A percentile compares a stretch with the other conserved stretches of the same genome.
phyloP scores from a whole-genome alignment of 164 flowering plant genomes.

The Berberis thunbergii region DNA sequence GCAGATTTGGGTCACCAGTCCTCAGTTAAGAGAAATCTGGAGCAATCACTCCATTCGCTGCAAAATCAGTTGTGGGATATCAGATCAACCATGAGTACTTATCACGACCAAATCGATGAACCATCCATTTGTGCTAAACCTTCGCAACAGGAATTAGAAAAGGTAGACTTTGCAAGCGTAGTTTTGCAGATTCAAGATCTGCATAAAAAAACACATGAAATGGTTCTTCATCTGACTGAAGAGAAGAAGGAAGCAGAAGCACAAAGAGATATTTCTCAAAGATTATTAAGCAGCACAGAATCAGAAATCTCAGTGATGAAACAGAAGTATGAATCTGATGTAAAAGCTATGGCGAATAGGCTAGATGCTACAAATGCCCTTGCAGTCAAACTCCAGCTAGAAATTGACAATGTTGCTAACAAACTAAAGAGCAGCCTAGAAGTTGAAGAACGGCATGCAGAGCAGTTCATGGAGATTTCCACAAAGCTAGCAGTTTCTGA shows the following conservation, averaged over 20 bases:
- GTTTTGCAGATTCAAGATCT: constrained; percentile 42
- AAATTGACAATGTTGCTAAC: constrained; percentile 38
- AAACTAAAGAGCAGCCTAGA: constrained; percentile 37
- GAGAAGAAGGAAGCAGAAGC: constrained; percentile 31
- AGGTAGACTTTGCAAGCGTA: constrained; percentile 17
- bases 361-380: constrained; percentile 32
- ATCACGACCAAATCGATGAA: constrained; percentile 17
- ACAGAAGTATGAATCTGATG: constrained; percentile 34
- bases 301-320: constrained; percentile 37
- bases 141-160: constrained; percentile 19
- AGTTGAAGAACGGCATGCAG: constrained; percentile 37
- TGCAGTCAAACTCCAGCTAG: constrained; percentile 47
- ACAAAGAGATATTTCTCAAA: constrained; percentile 35
- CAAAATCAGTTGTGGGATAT: constrained; percentile 37
- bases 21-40: constrained; percentile 31
- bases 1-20: constrained; percentile 27
- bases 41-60: constrained; percentile 28
- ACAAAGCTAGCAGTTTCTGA: constrained; percentile 42
- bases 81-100: constrained; percentile 22
- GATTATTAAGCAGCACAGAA: constrained; percentile 26
- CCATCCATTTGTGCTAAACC: constrained; percentile 13
- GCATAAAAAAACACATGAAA: constrained; percentile 29
- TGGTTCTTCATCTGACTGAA: constrained; percentile 32
- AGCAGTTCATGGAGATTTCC: constrained; percentile 29
- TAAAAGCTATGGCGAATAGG: constrained; percentile 28